These are phyloP conservation scores for Pelargonium australe DNA, from an alignment of 441 rosid genomes.

Conservation along the genomic window DNA sequence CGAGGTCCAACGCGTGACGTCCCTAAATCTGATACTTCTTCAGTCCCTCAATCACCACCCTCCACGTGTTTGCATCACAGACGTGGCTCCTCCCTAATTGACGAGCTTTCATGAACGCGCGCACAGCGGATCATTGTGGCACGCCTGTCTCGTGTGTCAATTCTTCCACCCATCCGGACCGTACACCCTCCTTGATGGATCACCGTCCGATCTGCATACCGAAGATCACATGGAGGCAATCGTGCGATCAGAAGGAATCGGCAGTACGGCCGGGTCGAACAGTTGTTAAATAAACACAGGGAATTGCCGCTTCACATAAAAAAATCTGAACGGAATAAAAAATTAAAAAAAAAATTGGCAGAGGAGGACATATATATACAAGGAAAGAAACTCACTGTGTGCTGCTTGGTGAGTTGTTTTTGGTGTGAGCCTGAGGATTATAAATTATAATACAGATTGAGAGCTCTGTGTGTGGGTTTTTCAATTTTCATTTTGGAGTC, in stretches of 20 bases:
- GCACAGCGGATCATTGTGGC: not conserved
- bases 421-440: not conserved
- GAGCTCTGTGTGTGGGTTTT: not conserved
- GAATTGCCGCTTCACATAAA: constrained; percentile 8
- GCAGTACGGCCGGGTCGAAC: not conserved
- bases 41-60: not conserved
- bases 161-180: not conserved
- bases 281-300: not conserved
- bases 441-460: no score
- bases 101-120: no score
- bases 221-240: not conserved
- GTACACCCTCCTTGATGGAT: not conserved
- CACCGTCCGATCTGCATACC: constrained; percentile 1
- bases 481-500: not conserved
- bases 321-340: not conserved
- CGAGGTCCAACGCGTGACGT: constrained; percentile 7
- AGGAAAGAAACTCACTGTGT: constrained; percentile 7
- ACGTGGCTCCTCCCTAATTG: not conserved
- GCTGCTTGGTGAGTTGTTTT: constrained; percentile 1
- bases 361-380: constrained; percentile 10
- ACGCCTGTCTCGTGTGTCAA: constrained; percentile 1
- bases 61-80: not conserved
- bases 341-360: not conserved
- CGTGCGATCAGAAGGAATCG: constrained; percentile 3
- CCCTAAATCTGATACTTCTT: constrained; percentile 4